Base-by-base conservation (phyloP, 176 grass and related monocot genomes). In the barley (Hordeum vulgare) region DNA sequence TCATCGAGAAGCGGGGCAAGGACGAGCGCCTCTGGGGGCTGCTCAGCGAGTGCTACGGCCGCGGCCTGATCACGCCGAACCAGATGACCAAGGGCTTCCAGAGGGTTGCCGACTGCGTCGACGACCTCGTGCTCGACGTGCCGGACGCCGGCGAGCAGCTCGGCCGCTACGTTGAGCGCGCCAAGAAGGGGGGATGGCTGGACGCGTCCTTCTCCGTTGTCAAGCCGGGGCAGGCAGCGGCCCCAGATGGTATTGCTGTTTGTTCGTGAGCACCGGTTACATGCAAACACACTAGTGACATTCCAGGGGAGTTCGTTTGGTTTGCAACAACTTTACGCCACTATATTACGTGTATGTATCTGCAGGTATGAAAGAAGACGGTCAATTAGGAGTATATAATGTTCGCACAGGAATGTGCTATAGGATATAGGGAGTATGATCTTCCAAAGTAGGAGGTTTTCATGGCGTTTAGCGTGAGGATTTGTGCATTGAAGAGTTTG, bases 51-150 rank as follows among this genome's bases (percentile, higher is more conserved):
- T 96, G 88, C 86, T 93, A 93, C 77, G 31, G 81, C 63, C 66
- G 86, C 66, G 90, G 90, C 15, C 79, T 96, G 6, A 91, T 96
- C 79, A 90, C 94, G 42, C 81, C 85, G 18, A 89, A 88, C 63
- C 94, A 96, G 77, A 89, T 96, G 88, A 80, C 80, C 47, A 90
- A 91, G 83, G 94, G 94, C 27, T 96, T 96, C 44, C 31, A 81
- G n/a, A 85, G 90, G 74, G 81, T 96, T 45, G 83, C 78, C 27
- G 84, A 91, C 72, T 74, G 84, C 45, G 83, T 93, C 20, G 88
- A 96, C 17, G 91, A 96, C 90, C 85, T 96, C 67, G 84, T 90
- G 56, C 88, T 96, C 12, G 94, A 96, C 75, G 91, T 93, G 64
- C 94, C 91, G 4, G 91, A 91, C 83, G 91, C 85, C 21, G 56